A percentile compares a stretch with the other conserved stretches of the same genome.
phyloP scores from a whole-genome alignment of 805 yeast genomes.

The Zygoascus bituminiphila region DNA sequence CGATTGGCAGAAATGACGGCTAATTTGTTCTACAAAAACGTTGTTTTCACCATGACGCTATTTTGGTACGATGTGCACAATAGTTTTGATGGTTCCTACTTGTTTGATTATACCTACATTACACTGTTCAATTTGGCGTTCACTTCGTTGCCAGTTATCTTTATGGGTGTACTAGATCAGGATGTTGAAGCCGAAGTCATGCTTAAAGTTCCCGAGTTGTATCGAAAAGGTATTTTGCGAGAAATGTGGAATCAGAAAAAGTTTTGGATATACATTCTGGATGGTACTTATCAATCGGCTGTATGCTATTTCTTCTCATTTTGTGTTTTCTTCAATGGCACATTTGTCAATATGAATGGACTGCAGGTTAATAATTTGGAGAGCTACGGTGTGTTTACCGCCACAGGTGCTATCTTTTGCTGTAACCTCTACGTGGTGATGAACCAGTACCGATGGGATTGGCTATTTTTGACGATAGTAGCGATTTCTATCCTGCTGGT shows the following conservation, averaged over 20 bases:
- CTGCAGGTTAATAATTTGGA: conserved; percentile 51
- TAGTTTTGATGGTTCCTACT: conserved; percentile 66
- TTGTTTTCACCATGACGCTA: conserved; percentile 60
- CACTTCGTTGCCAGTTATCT: conserved; percentile 70
- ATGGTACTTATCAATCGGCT: conserved; percentile 66
- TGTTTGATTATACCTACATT: conserved; percentile 69
- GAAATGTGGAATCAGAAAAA: conserved; percentile 52
- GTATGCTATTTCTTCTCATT: conserved; percentile 64
- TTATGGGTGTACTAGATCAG: conserved; percentile 66
- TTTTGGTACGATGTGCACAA: conserved; percentile 70
- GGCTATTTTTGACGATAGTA: conserved; percentile 46
- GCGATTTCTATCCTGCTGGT: conserved; percentile 48
- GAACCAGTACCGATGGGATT: conserved; percentile 67
- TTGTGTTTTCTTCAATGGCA: conserved; percentile 42
- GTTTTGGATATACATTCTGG: conserved; percentile 54
- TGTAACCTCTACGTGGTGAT: conserved; percentile 54
- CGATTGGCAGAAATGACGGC: conserved; percentile 72
- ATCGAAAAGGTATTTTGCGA: conserved; percentile 58
- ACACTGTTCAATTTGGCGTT: conserved; percentile 75
- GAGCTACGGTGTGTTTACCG: conserved; percentile 55
- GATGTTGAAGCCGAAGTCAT: conserved; percentile 62
- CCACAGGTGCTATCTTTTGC: conserved; percentile 48
- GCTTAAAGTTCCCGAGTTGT: conserved; percentile 60
- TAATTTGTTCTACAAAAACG: conserved; percentile 69
- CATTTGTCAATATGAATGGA: conserved; percentile 38